Evolutionary conservation across 192 early-diverging fungal genomes (phyloP).

Genomic region (Coemansia sp.): DNA sequence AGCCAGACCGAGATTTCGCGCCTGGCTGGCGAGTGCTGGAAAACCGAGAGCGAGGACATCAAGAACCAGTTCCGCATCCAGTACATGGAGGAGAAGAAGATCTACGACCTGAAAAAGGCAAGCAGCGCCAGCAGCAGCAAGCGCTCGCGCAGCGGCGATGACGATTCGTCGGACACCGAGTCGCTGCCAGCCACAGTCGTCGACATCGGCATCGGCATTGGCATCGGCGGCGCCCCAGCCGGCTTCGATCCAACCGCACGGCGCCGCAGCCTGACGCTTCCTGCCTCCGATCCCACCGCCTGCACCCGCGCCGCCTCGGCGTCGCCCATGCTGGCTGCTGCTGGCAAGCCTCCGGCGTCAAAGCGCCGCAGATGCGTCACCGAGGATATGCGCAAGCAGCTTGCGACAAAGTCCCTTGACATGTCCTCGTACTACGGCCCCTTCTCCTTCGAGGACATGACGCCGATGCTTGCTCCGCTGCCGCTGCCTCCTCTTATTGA

Average conservation of each 20-base stretch:
- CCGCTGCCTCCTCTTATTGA: slow-evolving; percentile 8
- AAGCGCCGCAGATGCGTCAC: slow-evolving; percentile 52
- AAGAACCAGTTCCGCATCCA: slow-evolving; percentile 46
- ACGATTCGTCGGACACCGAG: slow-evolving; percentile 26
- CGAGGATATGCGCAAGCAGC: slow-evolving; percentile 48
- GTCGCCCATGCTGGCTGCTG: slow-evolving; percentile 31
- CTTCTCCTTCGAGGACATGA: slow-evolving; percentile 8
- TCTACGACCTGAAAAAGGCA: slow-evolving; percentile 52
- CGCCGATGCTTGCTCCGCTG: slow-evolving; percentile 24
- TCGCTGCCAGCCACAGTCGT: not conserved
- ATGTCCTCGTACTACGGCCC: slow-evolving; percentile 2
- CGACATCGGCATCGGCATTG: not conserved
- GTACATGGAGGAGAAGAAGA: slow-evolving; percentile 48
- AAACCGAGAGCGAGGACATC: slow-evolving; percentile 46
- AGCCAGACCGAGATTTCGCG: slow-evolving; percentile 56
- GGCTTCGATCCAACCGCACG: slow-evolving; percentile 36
- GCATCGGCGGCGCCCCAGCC: slow-evolving; percentile 1
- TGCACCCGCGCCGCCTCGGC: slow-evolving; percentile 31
- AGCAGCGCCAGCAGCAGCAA: slow-evolving; percentile 22
- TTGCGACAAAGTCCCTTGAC: slow-evolving; percentile 22
- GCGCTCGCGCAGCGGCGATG: slow-evolving; percentile 29
- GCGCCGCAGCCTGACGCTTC: slow-evolving; percentile 47
- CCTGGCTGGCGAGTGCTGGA: slow-evolving; percentile 54
- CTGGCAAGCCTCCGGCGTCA: slow-evolving; percentile 10
- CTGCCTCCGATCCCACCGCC: slow-evolving; percentile 1